Base-by-base conservation (phyloP, 2,329 filamentous ascomycete species). In the Nigrograna mackinnonii region DNA sequence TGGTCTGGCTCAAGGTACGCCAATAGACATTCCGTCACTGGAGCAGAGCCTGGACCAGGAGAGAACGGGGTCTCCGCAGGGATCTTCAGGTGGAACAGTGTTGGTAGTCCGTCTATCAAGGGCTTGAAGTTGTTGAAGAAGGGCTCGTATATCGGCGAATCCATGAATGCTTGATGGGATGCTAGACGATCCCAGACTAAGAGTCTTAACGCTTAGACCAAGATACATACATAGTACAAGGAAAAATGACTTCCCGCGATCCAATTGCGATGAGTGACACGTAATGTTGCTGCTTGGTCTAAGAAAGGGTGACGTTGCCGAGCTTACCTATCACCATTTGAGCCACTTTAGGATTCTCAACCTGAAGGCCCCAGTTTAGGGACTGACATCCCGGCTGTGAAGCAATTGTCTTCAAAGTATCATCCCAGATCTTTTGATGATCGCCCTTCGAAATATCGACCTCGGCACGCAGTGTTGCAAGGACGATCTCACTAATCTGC, bases 21-120 rank as follows among this genome's bases (percentile, higher is more conserved):
- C 0, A 64, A 66, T 7, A 70, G 61, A 22, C 79, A 59, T 53
- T 82, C 79, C 1, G 78, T 79, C 2, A 78, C 64, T 2, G 78
- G 75, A 2, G 70, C 69, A 28, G 68, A 64, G 14, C 60, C 51
- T 22, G 64, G 65, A 2, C 60, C 44, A 1, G 62, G 18, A 16
- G 31, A 58, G 12, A 67, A 49, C 13, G 62, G 52, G 1, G 58
- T 22, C 2, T 41, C 28, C 2, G 50, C 30, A 2, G 56, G 48
- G 32, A 74, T 52, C 12, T 62, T 52, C 41, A 61, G 55, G 54
- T 76, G 73, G 37, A 58, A 50, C 14, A 74, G 48, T 1, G 30
- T 28, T 2, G 61, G 56, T 2, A 46, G 28, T 7, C 52, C 60
- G 32, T 44, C 51, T 18, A 69, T 41, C 19, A 74, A 50, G 3